Evolutionary conservation across 768 basidiomycete genomes (phyloP).

Genomic region (Suillus hirtellus): DNA sequence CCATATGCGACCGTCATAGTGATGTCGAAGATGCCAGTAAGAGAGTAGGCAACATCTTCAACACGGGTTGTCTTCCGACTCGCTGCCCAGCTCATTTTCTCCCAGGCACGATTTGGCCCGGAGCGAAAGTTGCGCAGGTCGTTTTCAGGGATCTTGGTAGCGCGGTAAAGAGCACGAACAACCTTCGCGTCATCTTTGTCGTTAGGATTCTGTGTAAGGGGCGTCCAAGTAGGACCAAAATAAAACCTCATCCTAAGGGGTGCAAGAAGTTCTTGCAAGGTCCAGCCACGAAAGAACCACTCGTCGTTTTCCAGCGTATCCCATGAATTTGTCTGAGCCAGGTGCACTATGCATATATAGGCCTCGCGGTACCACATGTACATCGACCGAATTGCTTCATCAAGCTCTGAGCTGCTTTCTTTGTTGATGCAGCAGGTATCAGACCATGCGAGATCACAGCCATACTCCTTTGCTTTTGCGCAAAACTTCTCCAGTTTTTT

Average conservation of each 20-base stretch:
- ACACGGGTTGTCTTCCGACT: constrained; percentile 17
- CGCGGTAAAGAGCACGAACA: background rate
- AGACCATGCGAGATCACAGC: constrained; percentile 12
- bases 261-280: constrained; percentile 17
- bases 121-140: constrained; percentile 8
- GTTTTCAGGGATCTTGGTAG: constrained; percentile 9
- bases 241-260: constrained; percentile 16
- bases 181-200: constrained; percentile 6
- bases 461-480: constrained; percentile 2
- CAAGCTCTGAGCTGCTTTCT: constrained; percentile 18
- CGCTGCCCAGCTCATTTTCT: constrained; percentile 18
- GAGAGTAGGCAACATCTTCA: constrained; percentile 22
- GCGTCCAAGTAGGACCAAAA: constrained; percentile 14
- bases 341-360: constrained; percentile 17
- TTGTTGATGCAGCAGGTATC: constrained; percentile 21
- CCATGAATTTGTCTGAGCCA: constrained; percentile 4
- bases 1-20: constrained; percentile 19
- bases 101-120: constrained; percentile 8
- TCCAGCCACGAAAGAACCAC: constrained; percentile 22
- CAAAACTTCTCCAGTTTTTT: constrained; percentile 4
- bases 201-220: background rate
- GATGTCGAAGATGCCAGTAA: constrained; percentile 18
- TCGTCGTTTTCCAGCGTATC: constrained; percentile 1
- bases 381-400: constrained; percentile 21
- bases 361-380: constrained; percentile 20